Conservation (phyloP, 495 filamentous ascomycete species). For the Lepraria neglecta region DNA sequence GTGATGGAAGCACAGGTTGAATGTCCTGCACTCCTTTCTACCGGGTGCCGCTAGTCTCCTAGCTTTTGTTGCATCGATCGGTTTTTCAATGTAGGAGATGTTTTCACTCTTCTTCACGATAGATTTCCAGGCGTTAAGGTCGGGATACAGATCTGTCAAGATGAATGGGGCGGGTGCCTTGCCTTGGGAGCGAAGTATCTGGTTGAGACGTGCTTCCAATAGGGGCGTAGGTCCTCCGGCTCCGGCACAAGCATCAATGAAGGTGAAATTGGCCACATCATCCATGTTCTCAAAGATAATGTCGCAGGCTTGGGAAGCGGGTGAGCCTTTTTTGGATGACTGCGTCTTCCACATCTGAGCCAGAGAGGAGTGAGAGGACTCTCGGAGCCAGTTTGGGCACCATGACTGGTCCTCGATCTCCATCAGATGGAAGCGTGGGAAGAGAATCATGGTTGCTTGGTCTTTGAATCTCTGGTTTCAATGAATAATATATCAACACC, state of each 20-base stretch:
- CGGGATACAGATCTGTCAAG: constrained; percentile 63
- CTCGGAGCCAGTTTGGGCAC: constrained; percentile 31
- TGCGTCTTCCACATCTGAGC: constrained; percentile 29
- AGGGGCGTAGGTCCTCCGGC: constrained; percentile 58
- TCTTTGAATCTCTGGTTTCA: too few species aligned
- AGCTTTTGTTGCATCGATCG: constrained; percentile 55
- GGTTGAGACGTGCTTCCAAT: constrained; percentile 52
- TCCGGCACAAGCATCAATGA: constrained; percentile 68
- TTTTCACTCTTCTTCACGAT: constrained; percentile 44
- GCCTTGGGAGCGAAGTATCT: constrained; percentile 30
- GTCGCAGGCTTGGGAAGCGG: constrained; percentile 28
- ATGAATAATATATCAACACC: too few species aligned
- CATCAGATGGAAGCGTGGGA: constrained; percentile 14
- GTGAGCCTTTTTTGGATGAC: constrained; percentile 21
- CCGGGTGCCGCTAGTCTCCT: constrained; percentile 38
- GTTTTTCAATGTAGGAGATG: constrained; percentile 46
- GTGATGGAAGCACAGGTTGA: constrained; percentile 69
- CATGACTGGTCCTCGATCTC: constrained; percentile 29
- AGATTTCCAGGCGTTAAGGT: constrained; percentile 54
- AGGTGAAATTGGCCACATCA: constrained; percentile 43
- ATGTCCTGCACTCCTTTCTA: constrained; percentile 50
- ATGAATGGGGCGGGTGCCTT: constrained; percentile 47
- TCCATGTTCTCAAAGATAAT: constrained; percentile 36
- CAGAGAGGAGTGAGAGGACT: constrained; percentile 29
- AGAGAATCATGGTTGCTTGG: background rate